Percentiles rank a stretch among this genome's conserved stretches.
Conservation (phyloP, 352 stramenopile species). For the Thalassiosira livingstoniorum region DNA sequence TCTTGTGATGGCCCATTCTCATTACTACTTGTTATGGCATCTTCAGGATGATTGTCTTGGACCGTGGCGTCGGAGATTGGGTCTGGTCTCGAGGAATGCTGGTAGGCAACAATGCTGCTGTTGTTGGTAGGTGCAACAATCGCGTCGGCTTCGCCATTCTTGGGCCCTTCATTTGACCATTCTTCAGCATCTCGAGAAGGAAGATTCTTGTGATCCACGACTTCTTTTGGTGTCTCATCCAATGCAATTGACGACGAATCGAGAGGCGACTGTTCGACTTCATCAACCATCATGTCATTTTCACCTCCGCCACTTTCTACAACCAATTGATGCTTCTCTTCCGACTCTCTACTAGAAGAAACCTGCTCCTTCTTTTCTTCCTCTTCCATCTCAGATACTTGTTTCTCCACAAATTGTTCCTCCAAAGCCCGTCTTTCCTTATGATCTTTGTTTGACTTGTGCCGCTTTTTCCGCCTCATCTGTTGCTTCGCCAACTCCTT, state of each 20-base stretch:
- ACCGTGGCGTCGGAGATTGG: no score
- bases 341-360: not conserved
- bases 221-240: not conserved
- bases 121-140: no score
- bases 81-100: no score
- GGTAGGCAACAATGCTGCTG: no score
- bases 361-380: constrained; percentile 20
- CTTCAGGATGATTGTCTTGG: no score
- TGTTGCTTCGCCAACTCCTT: constrained; percentile 41
- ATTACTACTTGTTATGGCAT: no score
- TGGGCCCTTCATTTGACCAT: no score
- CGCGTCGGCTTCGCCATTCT: no score
- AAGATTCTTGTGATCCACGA: not conserved
- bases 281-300: not conserved
- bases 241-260: not conserved
- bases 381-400: not conserved
- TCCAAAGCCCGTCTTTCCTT: constrained; percentile 22
- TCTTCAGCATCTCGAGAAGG: no score
- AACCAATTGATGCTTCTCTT: not conserved
- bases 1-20: no score
- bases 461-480: constrained; percentile 16
- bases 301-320: not conserved
- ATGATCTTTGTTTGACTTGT: constrained; percentile 20
- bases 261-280: not conserved
- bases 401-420: constrained; percentile 17